Base-by-base conservation (phyloP, 2,329 filamentous ascomycete species). In the Monosporascus ibericus region DNA sequence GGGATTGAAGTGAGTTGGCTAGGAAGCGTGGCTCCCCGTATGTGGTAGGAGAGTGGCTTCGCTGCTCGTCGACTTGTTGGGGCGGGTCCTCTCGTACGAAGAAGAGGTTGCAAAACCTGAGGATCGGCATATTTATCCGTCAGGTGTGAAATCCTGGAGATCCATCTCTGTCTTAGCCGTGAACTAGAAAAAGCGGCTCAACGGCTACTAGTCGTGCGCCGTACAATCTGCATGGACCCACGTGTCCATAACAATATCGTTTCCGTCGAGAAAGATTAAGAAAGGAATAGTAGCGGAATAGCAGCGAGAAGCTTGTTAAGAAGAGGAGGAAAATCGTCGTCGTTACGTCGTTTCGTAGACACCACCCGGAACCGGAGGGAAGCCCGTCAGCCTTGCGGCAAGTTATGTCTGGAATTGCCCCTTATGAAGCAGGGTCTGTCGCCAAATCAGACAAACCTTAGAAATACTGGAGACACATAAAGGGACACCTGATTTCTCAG, bases 381-480 rank as follows among this genome's bases (percentile, higher is more conserved):
- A 24, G 42, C 30, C 42, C 15, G 70, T 72, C 69, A 80, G 80
- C 80, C 79, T 84, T 75, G 79, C 78, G 79, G 79, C 79, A 80
- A 78, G 74, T 76, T 74, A 81, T 75, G 80, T 83, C 79, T 83
- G 78, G 72, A 72, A 70, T 60, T 66, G 63, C 68, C 71, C 69
- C 66, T 67, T 67, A 60, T 18, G 70, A 67, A 70, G 65, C 68
- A 71, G 70, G 72, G 69, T 71, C 72, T 72, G 58, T 63, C 60
- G 56, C 74, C 74, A 74, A 77, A 77, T 74, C 71, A 68, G 72
- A 75, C 71, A 69, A 71, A 73, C 76, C 71, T 50, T 64, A 72
- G 68, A 68, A 65, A 68, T 67, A 61, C 57, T 61, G 63, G 60
- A 60, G 64, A 65, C 57, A 65, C 42, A 30, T 46, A 46, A 46